Evolutionary conservation across 768 basidiomycete genomes (phyloP), one percentile per base, ranked within the genome.

Genomic region (Pulveroboletus sp.): DNA sequence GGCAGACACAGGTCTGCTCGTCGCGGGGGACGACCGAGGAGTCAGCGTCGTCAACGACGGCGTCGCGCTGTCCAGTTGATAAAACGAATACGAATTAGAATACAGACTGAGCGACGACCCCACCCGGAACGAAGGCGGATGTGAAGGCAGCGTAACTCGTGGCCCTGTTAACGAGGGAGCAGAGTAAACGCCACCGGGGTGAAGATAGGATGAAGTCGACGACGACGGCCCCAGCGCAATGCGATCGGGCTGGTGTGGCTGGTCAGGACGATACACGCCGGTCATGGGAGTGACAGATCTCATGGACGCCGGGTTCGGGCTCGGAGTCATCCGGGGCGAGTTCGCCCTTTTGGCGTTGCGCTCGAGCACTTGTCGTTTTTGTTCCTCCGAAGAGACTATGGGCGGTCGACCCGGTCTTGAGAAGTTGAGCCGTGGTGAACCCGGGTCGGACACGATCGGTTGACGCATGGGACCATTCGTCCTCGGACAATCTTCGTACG

Each of bases 11-110:
- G 59, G 31, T 34, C 55, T 44, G 46, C 55, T 63, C 23, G 37
- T 32, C 38, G 39, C 50, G 23, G 56, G 60, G 8, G 61, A 56
- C n/a, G 47, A 24, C 40, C 45, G 45, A 41, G 64, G 45, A 5
- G 53, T 50, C 31, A 42, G 49, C 42, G 62, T 59, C n/a, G 69
- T 68, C 6, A 79, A 77, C 3, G 78, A 77, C 17, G 78, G 73
- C 12, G 62, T 52, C 11, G 70, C 55, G 41, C 71, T 72, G 35
- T 82, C 79, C 35, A 81, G 67, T 42, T 77, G 77, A 51, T 87
- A 87, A 61, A 77, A 86, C 5, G 85, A 86, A 59, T 86, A 86
- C 13, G 69, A 63, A 17, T 44, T 57, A 20, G 83, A 84, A 65
- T 86, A 86, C 16, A 85, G 49, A 52, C 71, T 72, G 5, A 68